These are phyloP conservation scores for Berberis vulgaris DNA, from an alignment of 164 flowering plant genomes.

Conservation along the genomic window DNA sequence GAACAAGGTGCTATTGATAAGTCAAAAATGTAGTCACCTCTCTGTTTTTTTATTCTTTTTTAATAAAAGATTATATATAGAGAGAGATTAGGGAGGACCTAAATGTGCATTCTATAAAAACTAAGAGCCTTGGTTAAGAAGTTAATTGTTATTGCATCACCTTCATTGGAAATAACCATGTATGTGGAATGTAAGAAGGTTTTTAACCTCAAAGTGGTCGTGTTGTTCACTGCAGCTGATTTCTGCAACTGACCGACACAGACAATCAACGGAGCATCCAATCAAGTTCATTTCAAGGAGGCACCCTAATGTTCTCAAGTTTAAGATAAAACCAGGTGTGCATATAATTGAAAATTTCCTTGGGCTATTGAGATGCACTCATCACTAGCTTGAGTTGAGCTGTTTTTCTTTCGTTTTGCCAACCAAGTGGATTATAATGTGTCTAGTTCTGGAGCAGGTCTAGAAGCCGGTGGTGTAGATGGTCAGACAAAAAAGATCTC, in stretches of 20 bases:
- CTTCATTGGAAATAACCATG: too few relatives aligned
- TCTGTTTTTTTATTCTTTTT: too few relatives aligned
- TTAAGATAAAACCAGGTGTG: conserved; percentile 89
- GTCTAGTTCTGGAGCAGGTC: conserved; percentile 38
- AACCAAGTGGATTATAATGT: neutral
- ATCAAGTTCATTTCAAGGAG: conserved; percentile 83
- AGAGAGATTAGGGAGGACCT: too few relatives aligned
- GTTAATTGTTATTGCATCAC: too few relatives aligned
- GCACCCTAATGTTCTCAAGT: conserved; percentile 58
- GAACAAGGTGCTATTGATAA: too few relatives aligned
- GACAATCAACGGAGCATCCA: conserved; percentile 85
- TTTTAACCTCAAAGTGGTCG: neutral
- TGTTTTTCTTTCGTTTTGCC: neutral
- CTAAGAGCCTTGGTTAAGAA: too few relatives aligned
- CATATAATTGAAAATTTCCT: neutral
- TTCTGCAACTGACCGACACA: conserved; percentile 81
- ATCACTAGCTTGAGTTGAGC: too few relatives aligned
- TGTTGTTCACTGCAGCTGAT: conserved; percentile 49
- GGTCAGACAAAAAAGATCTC: conserved; percentile 62
- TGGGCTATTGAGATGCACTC: too few relatives aligned
- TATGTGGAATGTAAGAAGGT: too few relatives aligned
- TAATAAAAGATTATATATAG: too few relatives aligned
- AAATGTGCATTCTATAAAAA: too few relatives aligned
- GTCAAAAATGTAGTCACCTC: too few relatives aligned
- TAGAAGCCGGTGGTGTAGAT: conserved; percentile 68